These are phyloP conservation scores for Ogataea hybrid DNA, from an alignment of 1,139 yeast species.

Conservation along the genomic window DNA sequence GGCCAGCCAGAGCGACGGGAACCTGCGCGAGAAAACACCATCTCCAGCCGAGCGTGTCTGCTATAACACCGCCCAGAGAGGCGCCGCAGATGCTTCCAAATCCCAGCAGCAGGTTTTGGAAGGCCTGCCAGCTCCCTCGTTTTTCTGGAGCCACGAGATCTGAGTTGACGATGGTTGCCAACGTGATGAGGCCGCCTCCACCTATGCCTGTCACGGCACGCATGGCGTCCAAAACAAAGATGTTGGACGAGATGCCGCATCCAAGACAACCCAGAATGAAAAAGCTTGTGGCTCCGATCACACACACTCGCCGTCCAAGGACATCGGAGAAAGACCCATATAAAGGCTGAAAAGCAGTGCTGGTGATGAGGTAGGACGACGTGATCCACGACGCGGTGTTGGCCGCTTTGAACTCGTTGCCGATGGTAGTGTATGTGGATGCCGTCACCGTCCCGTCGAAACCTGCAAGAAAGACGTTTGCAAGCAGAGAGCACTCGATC, in stretches of 20 bases:
- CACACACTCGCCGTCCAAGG: conserved; percentile 39
- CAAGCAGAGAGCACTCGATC: conserved; percentile 19
- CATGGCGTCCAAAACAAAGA: conserved; percentile 65
- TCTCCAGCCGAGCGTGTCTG: conserved; percentile 63
- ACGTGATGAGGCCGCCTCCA: conserved; percentile 64
- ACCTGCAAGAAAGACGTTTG: conserved; percentile 53
- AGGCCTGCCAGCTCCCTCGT: conserved; percentile 48
- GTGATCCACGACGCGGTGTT: conserved; percentile 40
- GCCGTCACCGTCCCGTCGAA: conserved; percentile 68
- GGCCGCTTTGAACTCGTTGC: conserved; percentile 31
- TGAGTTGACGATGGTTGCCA: conserved; percentile 56
- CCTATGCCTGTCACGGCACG: conserved; percentile 71
- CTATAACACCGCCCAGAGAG: conserved; percentile 62
- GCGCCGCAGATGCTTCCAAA: conserved; percentile 52
- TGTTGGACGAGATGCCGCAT: conserved; percentile 54
- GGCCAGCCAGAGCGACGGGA: conserved; percentile 40
- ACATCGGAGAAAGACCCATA: conserved; percentile 81
- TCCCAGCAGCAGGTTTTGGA: conserved; percentile 16
- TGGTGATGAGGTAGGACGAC: conserved; percentile 45
- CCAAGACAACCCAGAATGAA: conserved; percentile 65
- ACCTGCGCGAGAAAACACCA: conserved; percentile 73
- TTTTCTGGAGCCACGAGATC: conserved; percentile 60
- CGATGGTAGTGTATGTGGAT: conserved; percentile 43
- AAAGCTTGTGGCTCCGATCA: conserved; percentile 50
- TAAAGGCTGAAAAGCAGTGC: conserved; percentile 68